Evolutionary conservation across 2,329 filamentous ascomycete species (phyloP).

Genomic region (Talaromyces sp.): DNA sequence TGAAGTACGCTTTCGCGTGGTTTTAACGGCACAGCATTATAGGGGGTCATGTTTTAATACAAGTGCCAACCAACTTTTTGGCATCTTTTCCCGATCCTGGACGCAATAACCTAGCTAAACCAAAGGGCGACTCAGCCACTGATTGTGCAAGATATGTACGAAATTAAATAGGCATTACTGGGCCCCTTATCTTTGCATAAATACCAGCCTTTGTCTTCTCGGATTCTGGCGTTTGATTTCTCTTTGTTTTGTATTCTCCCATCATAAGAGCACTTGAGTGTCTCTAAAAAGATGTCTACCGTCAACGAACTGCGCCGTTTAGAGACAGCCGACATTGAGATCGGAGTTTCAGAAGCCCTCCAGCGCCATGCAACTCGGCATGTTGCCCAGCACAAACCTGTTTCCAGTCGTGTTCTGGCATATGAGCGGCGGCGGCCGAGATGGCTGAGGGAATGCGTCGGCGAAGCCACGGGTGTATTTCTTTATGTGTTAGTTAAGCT

Average conservation of each 20-base stretch:
- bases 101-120: not conserved
- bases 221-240: not conserved
- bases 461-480: slow-evolving; percentile 54
- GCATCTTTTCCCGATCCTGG: not conserved
- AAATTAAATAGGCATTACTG: not conserved
- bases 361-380: slow-evolving; percentile 47
- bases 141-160: not conserved
- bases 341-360: slow-evolving; percentile 51
- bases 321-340: slow-evolving; percentile 34
- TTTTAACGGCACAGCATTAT: not conserved
- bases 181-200: not conserved
- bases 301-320: slow-evolving; percentile 15
- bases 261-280: not conserved
- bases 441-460: slow-evolving; percentile 51
- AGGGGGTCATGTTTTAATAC: not conserved
- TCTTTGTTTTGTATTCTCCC: not conserved
- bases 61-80: not conserved
- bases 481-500: slow-evolving; percentile 43
- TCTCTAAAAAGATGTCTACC: not conserved
- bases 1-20: not conserved
- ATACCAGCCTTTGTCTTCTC: not conserved
- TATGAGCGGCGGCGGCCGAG: slow-evolving; percentile 51
- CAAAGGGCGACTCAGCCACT: not conserved
- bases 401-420: slow-evolving; percentile 50
- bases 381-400: slow-evolving; percentile 41